Base-by-base conservation (phyloP, 2,329 filamentous ascomycete genomes). In the Colletotrichum shisoi region DNA sequence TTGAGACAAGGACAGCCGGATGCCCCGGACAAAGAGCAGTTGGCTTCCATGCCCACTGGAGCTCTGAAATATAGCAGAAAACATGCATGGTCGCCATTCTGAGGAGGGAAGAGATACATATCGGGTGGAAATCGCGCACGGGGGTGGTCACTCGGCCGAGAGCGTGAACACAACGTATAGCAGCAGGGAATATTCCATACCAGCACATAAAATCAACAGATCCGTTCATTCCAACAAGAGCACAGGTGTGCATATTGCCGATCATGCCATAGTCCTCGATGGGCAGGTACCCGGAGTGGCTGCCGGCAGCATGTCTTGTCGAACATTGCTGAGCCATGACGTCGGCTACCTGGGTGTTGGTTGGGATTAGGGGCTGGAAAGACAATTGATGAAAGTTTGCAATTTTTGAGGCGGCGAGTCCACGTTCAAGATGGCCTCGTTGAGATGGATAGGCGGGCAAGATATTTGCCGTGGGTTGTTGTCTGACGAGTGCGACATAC, bases 211-310 rank as follows among this genome's bases (percentile, higher is more conserved):
- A 92, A 74, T 92, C 91, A 64, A 93, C 77, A 70, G 89, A 90
- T 27, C 90, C 90, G 73, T 90, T 87, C 74, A 91, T 90, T 70
- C 89, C 90, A 24, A 91, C 84, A n/a, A 92, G 80, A 15, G 90
- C 90, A 79, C 89, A 91, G 1, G 90, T 93, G 72, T 89, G 85
- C 90, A 93, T 92, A 73, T 93, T 92, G 27, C 91, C 91, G 72
- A 93, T 91, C 77, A 93, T 84, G 62, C 91, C 91, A 82, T 93
- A 93, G 76, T 93, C 87, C 74, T 93, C 90, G 70, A 92, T 91
- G 53, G 85, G 84, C 34, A 86, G 80, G 71, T 87, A 87, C 39
- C 84, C 85, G 13, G 77, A 79, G 57, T 75, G 74, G 75, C 79
- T 54, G 74, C 69, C 67, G 44, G 70, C 60, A 24, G 66, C 31